Conservation (phyloP, 2,329 filamentous ascomycete genomes). For the Trichoderma lentiforme region DNA sequence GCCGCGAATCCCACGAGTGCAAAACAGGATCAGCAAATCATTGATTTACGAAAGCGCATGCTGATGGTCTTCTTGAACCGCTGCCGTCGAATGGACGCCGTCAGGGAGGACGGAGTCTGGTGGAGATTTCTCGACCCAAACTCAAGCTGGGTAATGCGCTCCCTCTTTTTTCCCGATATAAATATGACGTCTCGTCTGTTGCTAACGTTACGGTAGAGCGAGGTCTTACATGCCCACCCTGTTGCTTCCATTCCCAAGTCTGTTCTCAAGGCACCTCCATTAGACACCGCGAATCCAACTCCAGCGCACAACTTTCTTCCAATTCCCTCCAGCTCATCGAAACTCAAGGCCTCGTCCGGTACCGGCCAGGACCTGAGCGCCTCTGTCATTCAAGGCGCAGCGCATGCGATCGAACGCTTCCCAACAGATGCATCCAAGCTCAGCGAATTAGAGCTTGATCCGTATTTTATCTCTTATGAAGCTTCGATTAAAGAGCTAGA, state of each 20-base stretch:
- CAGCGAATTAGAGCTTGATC: conserved; percentile 86
- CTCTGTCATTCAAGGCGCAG: conserved; percentile 39
- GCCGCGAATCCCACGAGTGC: conserved; percentile 96
- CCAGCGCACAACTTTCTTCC: conserved; percentile 84
- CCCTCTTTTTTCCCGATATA: neutral
- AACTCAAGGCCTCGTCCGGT: conserved; percentile 62
- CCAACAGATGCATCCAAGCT: conserved; percentile 73
- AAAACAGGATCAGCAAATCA: conserved; percentile 95
- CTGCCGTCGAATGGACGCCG: conserved; percentile 87
- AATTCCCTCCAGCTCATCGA: conserved; percentile 79
- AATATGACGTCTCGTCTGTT: neutral
- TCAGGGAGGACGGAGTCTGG: conserved; percentile 91
- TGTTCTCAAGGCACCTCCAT: conserved; percentile 88
- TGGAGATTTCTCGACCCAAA: conserved; percentile 98
- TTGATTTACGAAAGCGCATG: conserved; percentile 96
- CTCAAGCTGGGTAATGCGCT: conserved; percentile 79
- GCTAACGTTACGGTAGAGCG: conserved; percentile 57
- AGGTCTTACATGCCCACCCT: conserved; percentile 91
- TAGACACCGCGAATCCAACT: conserved; percentile 90
- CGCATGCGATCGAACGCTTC: conserved; percentile 72
- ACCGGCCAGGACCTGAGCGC: conserved; percentile 33
- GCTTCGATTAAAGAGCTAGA: conserved; percentile 89
- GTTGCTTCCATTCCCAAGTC: conserved; percentile 91
- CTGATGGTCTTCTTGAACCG: conserved; percentile 91
- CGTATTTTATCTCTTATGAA: conserved; percentile 94